Base-by-base conservation (phyloP, 2,329 filamentous ascomycete species). In the Emmonsiellopsis sp. region DNA sequence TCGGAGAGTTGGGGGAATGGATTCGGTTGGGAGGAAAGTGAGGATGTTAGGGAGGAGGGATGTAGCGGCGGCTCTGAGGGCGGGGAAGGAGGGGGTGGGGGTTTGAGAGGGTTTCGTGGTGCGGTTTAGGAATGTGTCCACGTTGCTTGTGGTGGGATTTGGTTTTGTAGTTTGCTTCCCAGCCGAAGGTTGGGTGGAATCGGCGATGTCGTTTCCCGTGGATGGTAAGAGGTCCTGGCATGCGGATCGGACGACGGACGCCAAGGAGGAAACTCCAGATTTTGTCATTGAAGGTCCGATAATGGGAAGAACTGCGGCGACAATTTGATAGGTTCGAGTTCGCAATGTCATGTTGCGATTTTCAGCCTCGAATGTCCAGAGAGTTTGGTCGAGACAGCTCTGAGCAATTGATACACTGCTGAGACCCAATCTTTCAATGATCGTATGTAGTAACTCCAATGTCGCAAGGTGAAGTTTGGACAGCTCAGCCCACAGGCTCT, bases 401-500 rank as follows among this genome's bases (percentile, higher is more conserved):
- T 83, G 79, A 11, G 80, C 76, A 1, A 89, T 67, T 0, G 88
- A 73, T 11, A 83, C 62, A 40, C 81, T 77, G 55, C 77, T 80
- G 13, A 72, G 70, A 32, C 77, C 78, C 26, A 91, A 74, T 9
- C 85, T 79, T 52, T 75, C 68, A 20, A 82, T 65, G 45, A 93
- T 64, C 9, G 74, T 69, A 7, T 76, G 67, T 20, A 88, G 70
- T 1, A 95, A 70, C 20, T 79, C 70, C 52, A 95, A 72, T n/a
- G 82, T 79, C 11, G 86, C 82, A 11, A 83, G 70, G 63, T 96
- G 89, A 40, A 96, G 80, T 8, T 79, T 76, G 4, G 91, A 87
- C 9, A 96, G 76, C 15, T 81, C 75, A 46, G 79, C 73, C 81
- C 87, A 91, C 3, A 96, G 76, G 44, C 84, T 81, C 51, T 95